Base-by-base conservation (phyloP, 2,329 filamentous ascomycete genomes). In the Fusarium circinatum region DNA sequence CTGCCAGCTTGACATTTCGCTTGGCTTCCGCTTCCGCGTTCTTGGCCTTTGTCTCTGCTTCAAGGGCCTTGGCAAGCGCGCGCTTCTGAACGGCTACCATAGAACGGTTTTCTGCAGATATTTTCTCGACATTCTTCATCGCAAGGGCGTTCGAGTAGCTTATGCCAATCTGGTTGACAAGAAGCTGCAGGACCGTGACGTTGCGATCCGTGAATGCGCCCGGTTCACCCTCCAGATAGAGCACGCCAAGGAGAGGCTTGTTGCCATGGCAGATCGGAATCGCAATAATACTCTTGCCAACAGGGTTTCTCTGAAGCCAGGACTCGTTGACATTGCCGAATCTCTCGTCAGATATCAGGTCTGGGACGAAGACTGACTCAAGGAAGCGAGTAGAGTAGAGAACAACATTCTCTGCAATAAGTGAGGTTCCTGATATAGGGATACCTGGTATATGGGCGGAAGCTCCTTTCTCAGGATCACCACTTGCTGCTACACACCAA, bases 61-160 rank as follows among this genome's bases (percentile, higher is more conserved):
- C 89, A 62, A 91, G 87, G 18, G 93, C 93, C 78, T 94, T 91
- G 8, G 88, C 88, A 15, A 95, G 86, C 6, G 93, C 92, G 34
- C 89, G 88, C 82, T 93, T 94, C 80, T 96, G 93, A 68, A 94
- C 87, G 63, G 90, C 88, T 15, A 95, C 89, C 92, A 95, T 95
- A 3, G 91, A 91, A 34, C 90, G 89, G 75, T 95, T 95, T 80
- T 93, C 92, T 11, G 92, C 92, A 30, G 92, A 94, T 4, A 94
- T 92, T 80, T 92, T 93, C 79, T 95, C 92, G 13, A 95, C 87
- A 44, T 91, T 89, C 80, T 92, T 92, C 84, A 92, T 89, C 3
- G 90, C 88, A 38, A 92, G 82, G 3, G 90, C 90, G 75, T 92
- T 92, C 20, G 90, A 91, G 80, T 92, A 92, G 79, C 90, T 92